Base-by-base conservation (phyloP, 371 early-diverging fungal species). In the Syncephalis plumigaleata region DNA sequence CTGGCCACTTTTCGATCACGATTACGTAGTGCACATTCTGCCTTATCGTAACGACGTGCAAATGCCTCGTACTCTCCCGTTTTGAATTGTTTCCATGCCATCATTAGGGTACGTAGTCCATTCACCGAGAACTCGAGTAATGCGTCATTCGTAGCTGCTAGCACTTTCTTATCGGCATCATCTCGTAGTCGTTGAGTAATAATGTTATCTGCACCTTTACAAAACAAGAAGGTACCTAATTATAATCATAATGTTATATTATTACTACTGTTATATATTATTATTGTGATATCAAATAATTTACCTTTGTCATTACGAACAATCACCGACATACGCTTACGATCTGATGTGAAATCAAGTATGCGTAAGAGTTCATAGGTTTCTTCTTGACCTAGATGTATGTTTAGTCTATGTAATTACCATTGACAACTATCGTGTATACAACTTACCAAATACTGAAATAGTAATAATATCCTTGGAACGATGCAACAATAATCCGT, bases 91-190 rank as follows among this genome's bases (percentile, higher is more conserved):
- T 79, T 64, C 55, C 73, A 71, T 1, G 84, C 87, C 44, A 79
- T 65, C 48, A 75, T 79, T 16, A 89, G 63, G 1, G 87, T 87
- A 20, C 90, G 68, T 39, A 87, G 62, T 9, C 90, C 90, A 25
- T 78, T 78, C 36, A 20, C 44, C 37, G 42, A 37, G 18, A 36
- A 27, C 8, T 13, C 17, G 16, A 46, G 20, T n/a, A n/a, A 39
- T 15, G 40, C 36, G 8, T 21, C 2, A 26, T 42, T 11, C 2
- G 16, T 3, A 4, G 25, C 38, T 18, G 22, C 38, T 17, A 20
- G 23, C 9, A 9, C 39, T 21, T 38, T 27, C 16, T 60, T 59
- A 21, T 71, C 67, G 50, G 79, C 70, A 16, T 60, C 66, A 7
- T 22, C 46, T 0, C 55, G 46, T 13, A 84, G 56, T 18, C 53